Conservation (phyloP, 495 filamentous ascomycete species). For the Chaetomium tenue region DNA sequence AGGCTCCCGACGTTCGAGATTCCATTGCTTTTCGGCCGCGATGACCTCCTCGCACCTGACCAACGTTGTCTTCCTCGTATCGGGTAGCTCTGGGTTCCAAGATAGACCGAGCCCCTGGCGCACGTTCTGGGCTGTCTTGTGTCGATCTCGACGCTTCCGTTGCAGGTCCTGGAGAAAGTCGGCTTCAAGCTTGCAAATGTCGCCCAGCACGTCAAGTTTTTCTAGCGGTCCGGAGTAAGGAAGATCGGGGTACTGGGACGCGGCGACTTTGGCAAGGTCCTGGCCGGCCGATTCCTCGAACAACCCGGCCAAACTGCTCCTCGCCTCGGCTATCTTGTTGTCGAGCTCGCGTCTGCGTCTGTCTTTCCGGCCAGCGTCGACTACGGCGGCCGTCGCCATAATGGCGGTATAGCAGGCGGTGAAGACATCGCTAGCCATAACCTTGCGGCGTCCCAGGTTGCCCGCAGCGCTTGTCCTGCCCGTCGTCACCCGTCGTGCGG, state of each 20-base stretch:
- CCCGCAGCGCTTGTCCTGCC: constrained; percentile 3
- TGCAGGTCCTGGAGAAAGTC: background rate
- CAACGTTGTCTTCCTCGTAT: constrained; percentile 6
- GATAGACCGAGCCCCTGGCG: constrained; percentile 6
- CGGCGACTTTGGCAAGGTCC: constrained; percentile 26
- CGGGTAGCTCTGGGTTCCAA: background rate
- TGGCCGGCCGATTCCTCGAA: constrained; percentile 24
- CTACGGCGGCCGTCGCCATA: constrained; percentile 66
- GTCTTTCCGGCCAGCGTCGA: constrained; percentile 63
- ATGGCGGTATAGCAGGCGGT: constrained; percentile 71
- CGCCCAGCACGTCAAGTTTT: constrained; percentile 7
- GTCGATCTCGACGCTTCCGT: background rate
- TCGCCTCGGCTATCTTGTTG: constrained; percentile 50
- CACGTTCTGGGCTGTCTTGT: background rate
- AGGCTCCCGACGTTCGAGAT: constrained; percentile 19
- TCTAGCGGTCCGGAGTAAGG: background rate
- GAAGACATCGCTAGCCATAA: constrained; percentile 60
- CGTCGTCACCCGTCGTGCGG: constrained; percentile 19
- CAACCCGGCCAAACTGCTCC: constrained; percentile 16
- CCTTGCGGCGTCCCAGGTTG: constrained; percentile 49
- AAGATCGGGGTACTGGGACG: constrained; percentile 6
- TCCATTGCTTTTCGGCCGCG: constrained; percentile 15
- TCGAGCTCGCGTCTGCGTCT: constrained; percentile 63
- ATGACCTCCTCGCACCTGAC: constrained; percentile 19
- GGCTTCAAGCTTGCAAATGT: constrained; percentile 13